Evolutionary conservation across 1,284 basidiomycete species (phyloP).

Genomic region (Ganoderma meredithae): DNA sequence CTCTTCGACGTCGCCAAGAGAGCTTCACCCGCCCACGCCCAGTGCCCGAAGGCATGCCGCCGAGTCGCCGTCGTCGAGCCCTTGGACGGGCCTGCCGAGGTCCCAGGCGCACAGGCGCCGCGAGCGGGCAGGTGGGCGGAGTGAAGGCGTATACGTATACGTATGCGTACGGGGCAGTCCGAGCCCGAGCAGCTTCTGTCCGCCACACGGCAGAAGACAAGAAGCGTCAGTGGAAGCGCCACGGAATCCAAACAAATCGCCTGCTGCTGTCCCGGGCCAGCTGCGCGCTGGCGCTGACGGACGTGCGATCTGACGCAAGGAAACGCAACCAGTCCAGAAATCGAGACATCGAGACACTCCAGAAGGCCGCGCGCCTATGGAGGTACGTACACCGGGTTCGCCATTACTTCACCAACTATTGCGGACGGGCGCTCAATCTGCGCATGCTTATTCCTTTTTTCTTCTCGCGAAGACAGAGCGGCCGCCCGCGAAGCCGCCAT

Average conservation of each 20-base stretch:
- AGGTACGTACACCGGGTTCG: too few species aligned
- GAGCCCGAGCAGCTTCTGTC: neutral
- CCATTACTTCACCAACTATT: too few species aligned
- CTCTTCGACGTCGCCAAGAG: neutral
- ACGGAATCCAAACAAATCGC: constrained; percentile 4
- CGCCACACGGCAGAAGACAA: constrained; percentile 1
- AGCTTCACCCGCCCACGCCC: neutral
- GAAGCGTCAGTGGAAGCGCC: neutral
- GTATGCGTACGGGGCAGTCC: neutral
- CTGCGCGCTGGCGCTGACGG: neutral
- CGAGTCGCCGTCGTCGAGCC: neutral
- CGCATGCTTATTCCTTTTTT: neutral
- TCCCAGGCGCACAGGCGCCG: too few species aligned
- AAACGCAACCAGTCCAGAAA: neutral
- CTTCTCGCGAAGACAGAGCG: neutral
- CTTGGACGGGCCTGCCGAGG: too few species aligned
- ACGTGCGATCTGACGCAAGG: neutral
- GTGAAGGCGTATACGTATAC: neutral
- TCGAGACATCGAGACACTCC: too few species aligned
- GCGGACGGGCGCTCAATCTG: neutral
- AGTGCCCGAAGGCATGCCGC: neutral
- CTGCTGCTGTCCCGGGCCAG: neutral
- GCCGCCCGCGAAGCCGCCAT: neutral
- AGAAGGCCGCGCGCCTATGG: too few species aligned
- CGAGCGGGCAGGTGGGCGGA: neutral